A percentile compares a stretch with the other conserved stretches of the same genome.
These are phyloP conservation scores for Lichtheimia hyalospora DNA, from an alignment of 371 early-diverging fungal genomes.

Conservation along the genomic window DNA sequence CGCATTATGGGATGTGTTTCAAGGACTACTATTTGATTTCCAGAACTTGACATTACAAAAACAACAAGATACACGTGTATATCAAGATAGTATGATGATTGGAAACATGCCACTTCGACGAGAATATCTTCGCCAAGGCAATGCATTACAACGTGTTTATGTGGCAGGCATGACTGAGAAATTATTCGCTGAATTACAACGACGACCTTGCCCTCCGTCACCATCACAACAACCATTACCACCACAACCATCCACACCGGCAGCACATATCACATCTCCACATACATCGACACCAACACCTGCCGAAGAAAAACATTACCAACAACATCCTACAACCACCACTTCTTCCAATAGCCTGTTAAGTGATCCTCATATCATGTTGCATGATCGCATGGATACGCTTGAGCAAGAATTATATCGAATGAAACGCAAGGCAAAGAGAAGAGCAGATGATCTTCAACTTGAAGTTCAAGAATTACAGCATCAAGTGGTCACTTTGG, in stretches of 20 bases:
- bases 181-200: slow-evolving; percentile 25
- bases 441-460: slow-evolving; percentile 29
- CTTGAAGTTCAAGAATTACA: slow-evolving; percentile 22
- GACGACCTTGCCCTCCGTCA: not conserved
- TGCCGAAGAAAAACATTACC: not conserved
- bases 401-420: slow-evolving; percentile 42
- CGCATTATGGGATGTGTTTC: slow-evolving; percentile 43
- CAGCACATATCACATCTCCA: slow-evolving; percentile 2
- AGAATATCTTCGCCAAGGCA: slow-evolving; percentile 28
- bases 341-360: slow-evolving; percentile 5
- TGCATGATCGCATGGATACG: slow-evolving; percentile 48
- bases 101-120: slow-evolving; percentile 44
- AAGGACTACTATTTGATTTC: slow-evolving; percentile 40
- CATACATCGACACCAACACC: not conserved
- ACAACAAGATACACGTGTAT: slow-evolving; percentile 17
- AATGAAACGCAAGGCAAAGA: slow-evolving; percentile 28
- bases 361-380: slow-evolving; percentile 28
- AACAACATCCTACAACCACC: slow-evolving; percentile 6
- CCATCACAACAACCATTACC: not conserved
- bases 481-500: slow-evolving; percentile 27
- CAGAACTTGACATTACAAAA: slow-evolving; percentile 24
- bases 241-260: not conserved
- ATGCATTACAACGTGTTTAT: slow-evolving; percentile 30
- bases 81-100: slow-evolving; percentile 43
- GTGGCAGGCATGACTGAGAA: slow-evolving; percentile 42